These are phyloP conservation scores for Ustilago xerochloae DNA, from an alignment of 1,284 basidiomycete genomes.

Conservation along the genomic window DNA sequence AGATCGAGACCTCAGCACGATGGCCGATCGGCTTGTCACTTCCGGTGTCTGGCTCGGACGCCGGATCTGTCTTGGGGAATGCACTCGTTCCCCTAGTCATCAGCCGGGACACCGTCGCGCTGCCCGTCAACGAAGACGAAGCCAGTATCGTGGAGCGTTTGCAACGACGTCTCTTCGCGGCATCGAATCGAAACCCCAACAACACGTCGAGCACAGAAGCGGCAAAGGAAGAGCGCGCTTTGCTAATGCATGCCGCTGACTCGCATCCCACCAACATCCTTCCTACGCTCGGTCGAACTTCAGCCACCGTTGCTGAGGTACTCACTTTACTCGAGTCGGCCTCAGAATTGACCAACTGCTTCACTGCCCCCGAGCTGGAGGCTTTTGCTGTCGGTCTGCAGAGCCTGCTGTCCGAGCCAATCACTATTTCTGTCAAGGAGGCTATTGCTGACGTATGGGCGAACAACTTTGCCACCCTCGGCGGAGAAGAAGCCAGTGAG, in stretches of 20 bases:
- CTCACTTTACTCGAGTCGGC: slow-evolving; percentile 39
- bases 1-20: slow-evolving; percentile 56
- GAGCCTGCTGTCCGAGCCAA: slow-evolving; percentile 29
- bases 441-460: slow-evolving; percentile 38
- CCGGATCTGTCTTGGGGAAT: neutral
- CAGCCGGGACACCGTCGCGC: slow-evolving; percentile 46
- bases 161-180: slow-evolving; percentile 16
- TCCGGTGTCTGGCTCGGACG: slow-evolving; percentile 11
- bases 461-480: slow-evolving; percentile 31
- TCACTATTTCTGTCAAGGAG: slow-evolving; percentile 45
- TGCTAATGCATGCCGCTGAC: slow-evolving; percentile 37
- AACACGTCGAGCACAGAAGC: neutral
- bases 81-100: slow-evolving; percentile 43
- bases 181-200: slow-evolving; percentile 1
- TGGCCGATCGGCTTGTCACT: slow-evolving; percentile 55
- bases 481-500: slow-evolving; percentile 26
- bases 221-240: slow-evolving; percentile 24
- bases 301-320: slow-evolving; percentile 45
- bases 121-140: slow-evolving; percentile 48
- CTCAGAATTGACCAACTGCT: slow-evolving; percentile 29
- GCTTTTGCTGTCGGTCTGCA: slow-evolving; percentile 37
- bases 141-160: slow-evolving; percentile 44
- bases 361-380: slow-evolving; percentile 39
- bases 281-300: slow-evolving; percentile 35
- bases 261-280: slow-evolving; percentile 41